phyloP scores from a whole-genome alignment of 768 basidiomycete genomes.

The Saitozyma sp. region DNA sequence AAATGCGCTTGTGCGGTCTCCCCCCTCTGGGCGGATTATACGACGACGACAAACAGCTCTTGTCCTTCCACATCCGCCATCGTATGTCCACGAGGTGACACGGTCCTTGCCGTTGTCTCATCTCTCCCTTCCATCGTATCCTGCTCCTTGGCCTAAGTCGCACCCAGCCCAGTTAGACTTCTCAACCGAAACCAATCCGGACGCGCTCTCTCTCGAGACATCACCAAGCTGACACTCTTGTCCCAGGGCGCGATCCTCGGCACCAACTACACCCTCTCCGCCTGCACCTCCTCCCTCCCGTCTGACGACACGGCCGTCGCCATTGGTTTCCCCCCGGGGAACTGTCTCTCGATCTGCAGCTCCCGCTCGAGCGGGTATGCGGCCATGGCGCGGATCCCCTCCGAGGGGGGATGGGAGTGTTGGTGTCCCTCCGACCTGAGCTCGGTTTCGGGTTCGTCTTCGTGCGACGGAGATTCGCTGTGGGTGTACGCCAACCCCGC shows the following conservation, averaged over 20 bases:
- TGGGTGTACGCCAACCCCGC: too few species aligned
- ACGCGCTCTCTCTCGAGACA: neutral
- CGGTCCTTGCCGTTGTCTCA: too few species aligned
- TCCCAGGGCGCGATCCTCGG: neutral
- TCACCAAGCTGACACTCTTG: neutral
- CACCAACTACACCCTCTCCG: neutral
- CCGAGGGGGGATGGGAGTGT: neutral
- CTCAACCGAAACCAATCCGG: too few species aligned
- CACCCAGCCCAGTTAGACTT: neutral
- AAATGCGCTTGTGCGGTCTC: too few species aligned
- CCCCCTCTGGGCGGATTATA: too few species aligned
- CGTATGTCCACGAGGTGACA: too few species aligned
- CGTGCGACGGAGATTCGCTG: too few species aligned
- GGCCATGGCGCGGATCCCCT: neutral
- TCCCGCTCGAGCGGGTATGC: neutral
- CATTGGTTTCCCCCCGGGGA: neutral
- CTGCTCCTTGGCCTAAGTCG: neutral
- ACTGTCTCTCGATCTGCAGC: neutral
- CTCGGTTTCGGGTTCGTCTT: too few species aligned
- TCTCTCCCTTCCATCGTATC: neutral
- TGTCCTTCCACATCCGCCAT: too few species aligned
- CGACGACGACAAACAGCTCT: too few species aligned
- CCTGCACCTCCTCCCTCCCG: neutral
- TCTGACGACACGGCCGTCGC: neutral
- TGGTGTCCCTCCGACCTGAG: neutral